Percentiles rank a stretch among this genome's conserved stretches.
These are phyloP conservation scores for Myxozyma vanderwaltii DNA, from an alignment of 805 yeast species.

Conservation along the genomic window DNA sequence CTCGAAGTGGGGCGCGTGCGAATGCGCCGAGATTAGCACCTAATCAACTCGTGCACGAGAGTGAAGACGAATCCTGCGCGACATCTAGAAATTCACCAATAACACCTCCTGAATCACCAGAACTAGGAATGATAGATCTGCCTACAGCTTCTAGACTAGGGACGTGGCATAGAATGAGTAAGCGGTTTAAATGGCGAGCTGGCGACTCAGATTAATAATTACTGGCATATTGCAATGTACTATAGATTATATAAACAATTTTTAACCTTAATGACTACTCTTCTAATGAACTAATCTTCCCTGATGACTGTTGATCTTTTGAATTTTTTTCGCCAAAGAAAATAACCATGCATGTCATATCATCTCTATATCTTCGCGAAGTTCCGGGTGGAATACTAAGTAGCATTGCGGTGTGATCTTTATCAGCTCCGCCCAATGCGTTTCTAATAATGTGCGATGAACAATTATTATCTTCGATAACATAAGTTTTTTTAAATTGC, in stretches of 20 bases:
- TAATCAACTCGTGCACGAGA: background rate
- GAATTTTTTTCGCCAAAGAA: constrained; percentile 65
- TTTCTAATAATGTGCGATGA: constrained; percentile 92
- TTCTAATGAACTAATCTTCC: constrained; percentile 8
- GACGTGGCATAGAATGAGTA: constrained; percentile 24
- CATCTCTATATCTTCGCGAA: constrained; percentile 91
- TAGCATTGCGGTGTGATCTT: constrained; percentile 84
- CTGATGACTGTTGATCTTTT: constrained; percentile 7
- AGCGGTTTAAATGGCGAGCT: constrained; percentile 23
- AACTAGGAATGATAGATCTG: background rate
- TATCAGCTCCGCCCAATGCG: constrained; percentile 86
- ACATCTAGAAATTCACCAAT: background rate
- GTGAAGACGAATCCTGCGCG: constrained; percentile 6
- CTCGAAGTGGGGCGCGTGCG: no score
- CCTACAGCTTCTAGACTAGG: background rate
- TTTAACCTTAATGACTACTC: background rate
- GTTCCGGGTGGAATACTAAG: constrained; percentile 89
- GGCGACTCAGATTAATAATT: background rate
- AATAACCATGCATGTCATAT: constrained; percentile 91
- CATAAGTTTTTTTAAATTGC: constrained; percentile 30
- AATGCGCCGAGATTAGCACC: background rate
- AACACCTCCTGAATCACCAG: constrained; percentile 14
- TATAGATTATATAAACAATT: no score
- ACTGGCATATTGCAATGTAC: no score
- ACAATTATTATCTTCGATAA: constrained; percentile 79